Percentiles rank a stretch among this genome's conserved stretches.
phyloP scores from a whole-genome alignment of 192 early-diverging fungal genomes.

The Allomyces macrogynus region DNA sequence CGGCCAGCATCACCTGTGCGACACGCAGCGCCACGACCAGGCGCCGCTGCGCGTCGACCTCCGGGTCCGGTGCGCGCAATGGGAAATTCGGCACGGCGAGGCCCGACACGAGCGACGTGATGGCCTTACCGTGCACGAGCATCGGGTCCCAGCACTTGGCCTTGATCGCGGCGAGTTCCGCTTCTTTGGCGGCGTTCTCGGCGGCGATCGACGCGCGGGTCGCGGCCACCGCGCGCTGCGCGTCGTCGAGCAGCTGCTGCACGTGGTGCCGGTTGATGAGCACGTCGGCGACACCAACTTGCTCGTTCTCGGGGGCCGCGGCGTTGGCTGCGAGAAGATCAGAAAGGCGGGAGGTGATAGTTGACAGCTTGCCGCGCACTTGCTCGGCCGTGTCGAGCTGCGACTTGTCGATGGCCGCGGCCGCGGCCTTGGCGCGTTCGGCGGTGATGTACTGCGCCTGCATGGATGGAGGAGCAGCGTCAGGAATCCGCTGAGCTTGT shows the following conservation, averaged over 20 bases:
- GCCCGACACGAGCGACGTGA: conserved; percentile 1
- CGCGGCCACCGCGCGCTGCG: neutral
- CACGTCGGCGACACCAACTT: neutral
- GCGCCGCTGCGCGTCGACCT: neutral
- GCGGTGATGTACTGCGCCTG: no score
- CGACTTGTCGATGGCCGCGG: neutral
- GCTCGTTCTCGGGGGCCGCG: neutral
- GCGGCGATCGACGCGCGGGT: neutral
- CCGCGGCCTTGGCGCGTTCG: neutral
- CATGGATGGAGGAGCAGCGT: no score
- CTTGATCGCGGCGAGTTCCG: neutral
- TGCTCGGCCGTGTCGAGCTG: no score
- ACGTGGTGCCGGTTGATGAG: neutral
- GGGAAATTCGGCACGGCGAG: neutral
- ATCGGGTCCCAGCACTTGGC: conserved; percentile 7
- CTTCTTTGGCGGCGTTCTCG: neutral
- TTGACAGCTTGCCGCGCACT: neutral
- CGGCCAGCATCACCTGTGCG: neutral
- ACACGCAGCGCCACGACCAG: neutral
- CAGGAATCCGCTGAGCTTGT: neutral
- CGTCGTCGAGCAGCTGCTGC: neutral
- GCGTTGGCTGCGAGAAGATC: neutral
- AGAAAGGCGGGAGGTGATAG: neutral
- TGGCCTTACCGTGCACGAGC: conserved; percentile 3
- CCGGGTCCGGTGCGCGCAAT: neutral